These are phyloP conservation scores for Ambrosia hybrid DNA, from an alignment of 140 eudicot genomes.

Conservation along the genomic window DNA sequence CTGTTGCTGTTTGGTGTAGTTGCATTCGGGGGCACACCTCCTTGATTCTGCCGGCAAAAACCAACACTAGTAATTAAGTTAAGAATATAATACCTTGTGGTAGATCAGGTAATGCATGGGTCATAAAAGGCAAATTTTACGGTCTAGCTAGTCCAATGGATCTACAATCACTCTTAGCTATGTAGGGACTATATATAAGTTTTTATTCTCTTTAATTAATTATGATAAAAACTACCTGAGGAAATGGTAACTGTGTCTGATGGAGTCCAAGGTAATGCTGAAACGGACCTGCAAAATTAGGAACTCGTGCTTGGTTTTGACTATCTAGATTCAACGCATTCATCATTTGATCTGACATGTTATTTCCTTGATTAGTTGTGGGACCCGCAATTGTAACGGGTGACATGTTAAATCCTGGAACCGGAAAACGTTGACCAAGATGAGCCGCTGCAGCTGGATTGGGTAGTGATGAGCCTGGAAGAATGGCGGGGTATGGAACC, in stretches of 20 bases:
- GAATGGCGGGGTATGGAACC: constrained; percentile 53
- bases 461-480: constrained; percentile 50
- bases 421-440: constrained; percentile 50
- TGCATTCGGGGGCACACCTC: constrained; percentile 37
- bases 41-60: constrained; percentile 49
- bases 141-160: no score
- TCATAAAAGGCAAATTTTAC: no score
- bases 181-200: no score
- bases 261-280: constrained; percentile 65
- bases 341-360: constrained; percentile 34
- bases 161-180: no score
- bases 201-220: no score
- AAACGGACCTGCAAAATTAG: constrained; percentile 49
- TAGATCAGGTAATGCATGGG: no score
- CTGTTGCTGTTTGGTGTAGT: constrained; percentile 48
- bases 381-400: constrained; percentile 38
- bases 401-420: constrained; percentile 45
- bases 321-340: constrained; percentile 28
- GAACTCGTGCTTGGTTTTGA: constrained; percentile 47
- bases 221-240: constrained; percentile 31
- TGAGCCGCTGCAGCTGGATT: constrained; percentile 43
- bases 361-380: constrained; percentile 17
- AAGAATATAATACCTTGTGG: no score
- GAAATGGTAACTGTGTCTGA: constrained; percentile 43
- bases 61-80: neutral